These are phyloP conservation scores for Ogataea dorogensis DNA, from an alignment of 805 yeast species.

Conservation along the genomic window DNA sequence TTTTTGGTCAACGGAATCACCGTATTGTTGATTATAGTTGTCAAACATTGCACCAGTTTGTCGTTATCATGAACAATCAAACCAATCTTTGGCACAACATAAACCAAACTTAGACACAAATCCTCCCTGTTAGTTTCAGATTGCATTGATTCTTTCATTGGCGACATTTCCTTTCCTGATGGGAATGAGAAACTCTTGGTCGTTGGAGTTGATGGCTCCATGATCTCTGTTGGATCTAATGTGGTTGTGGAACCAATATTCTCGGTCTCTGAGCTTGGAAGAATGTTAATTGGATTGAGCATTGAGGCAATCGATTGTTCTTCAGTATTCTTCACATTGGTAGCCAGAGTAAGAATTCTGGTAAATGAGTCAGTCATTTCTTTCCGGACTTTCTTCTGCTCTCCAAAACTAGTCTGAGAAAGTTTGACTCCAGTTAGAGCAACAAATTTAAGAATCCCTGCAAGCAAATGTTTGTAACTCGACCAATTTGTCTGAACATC, in stretches of 20 bases:
- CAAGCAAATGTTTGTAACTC: slow-evolving; percentile 47
- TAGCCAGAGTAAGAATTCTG: slow-evolving; percentile 25
- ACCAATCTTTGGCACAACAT: slow-evolving; percentile 41
- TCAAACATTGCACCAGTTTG: slow-evolving; percentile 48
- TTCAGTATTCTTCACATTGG: slow-evolving; percentile 25
- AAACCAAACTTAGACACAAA: slow-evolving; percentile 40
- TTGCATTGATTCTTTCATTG: slow-evolving; percentile 11
- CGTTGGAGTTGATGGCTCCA: slow-evolving; percentile 1
- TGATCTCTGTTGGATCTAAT: background rate
- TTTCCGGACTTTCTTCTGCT: slow-evolving; percentile 54
- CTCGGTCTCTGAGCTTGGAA: slow-evolving; percentile 19
- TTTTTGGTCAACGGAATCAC: slow-evolving; percentile 52
- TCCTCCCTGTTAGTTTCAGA: too few relatives aligned
- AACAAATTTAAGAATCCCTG: slow-evolving; percentile 53
- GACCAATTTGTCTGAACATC: slow-evolving; percentile 50
- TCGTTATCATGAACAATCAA: slow-evolving; percentile 58
- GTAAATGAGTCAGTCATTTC: slow-evolving; percentile 40
- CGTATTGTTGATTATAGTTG: slow-evolving; percentile 52
- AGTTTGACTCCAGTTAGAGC: slow-evolving; percentile 55
- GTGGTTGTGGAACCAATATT: slow-evolving; percentile 2
- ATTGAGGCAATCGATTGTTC: slow-evolving; percentile 20
- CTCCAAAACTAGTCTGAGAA: slow-evolving; percentile 58
- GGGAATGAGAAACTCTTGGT: slow-evolving; percentile 5
- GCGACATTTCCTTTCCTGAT: slow-evolving; percentile 13
- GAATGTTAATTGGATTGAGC: slow-evolving; percentile 25